Percentiles rank a stretch among this genome's conserved stretches.
phyloP scores from a whole-genome alignment of 2,329 filamentous ascomycete species.

The Ophiostoma montium region DNA sequence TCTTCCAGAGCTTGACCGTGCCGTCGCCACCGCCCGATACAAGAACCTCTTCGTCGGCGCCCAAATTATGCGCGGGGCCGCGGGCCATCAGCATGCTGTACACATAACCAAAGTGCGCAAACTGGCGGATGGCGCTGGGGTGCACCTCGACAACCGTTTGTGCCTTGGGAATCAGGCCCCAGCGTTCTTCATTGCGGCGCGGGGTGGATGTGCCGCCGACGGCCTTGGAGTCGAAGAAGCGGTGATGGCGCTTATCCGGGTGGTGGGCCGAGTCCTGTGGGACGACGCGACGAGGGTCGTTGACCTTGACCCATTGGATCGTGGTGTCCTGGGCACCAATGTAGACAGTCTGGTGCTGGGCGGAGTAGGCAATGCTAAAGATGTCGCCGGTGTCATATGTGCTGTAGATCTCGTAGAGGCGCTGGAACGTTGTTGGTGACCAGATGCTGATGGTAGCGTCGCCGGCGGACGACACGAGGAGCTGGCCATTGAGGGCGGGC shows the following conservation, averaged over 20 bases:
- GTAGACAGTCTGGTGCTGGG: conserved; percentile 67
- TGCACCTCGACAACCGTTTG: conserved; percentile 62
- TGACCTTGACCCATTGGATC: conserved; percentile 81
- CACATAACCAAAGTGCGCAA: conserved; percentile 89
- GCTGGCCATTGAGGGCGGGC: conserved; percentile 35
- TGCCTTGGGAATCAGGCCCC: conserved; percentile 37
- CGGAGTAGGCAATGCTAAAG: conserved; percentile 85
- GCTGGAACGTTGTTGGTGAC: conserved; percentile 61
- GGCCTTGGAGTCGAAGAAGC: conserved; percentile 86
- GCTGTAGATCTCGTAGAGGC: conserved; percentile 82
- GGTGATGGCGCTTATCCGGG: conserved; percentile 62
- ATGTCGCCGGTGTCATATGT: conserved; percentile 90
- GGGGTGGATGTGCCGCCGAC: conserved; percentile 71
- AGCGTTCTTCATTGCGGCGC: conserved; percentile 47
- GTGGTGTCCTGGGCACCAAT: conserved; percentile 88
- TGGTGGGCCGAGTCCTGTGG: conserved; percentile 52
- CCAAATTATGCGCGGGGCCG: conserved; percentile 51
- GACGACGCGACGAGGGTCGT: conserved; percentile 45
- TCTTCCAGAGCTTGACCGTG: conserved; percentile 83
- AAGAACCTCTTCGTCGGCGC: conserved; percentile 63
- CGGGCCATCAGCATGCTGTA: conserved; percentile 87
- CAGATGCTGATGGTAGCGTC: conserved; percentile 93
- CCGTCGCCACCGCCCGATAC: conserved; percentile 90
- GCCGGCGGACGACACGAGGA: conserved; percentile 85
- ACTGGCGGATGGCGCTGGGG: conserved; percentile 65